Evolutionary conservation across 2,329 filamentous ascomycete genomes (phyloP).

Genomic region (Cercospora zeina): DNA sequence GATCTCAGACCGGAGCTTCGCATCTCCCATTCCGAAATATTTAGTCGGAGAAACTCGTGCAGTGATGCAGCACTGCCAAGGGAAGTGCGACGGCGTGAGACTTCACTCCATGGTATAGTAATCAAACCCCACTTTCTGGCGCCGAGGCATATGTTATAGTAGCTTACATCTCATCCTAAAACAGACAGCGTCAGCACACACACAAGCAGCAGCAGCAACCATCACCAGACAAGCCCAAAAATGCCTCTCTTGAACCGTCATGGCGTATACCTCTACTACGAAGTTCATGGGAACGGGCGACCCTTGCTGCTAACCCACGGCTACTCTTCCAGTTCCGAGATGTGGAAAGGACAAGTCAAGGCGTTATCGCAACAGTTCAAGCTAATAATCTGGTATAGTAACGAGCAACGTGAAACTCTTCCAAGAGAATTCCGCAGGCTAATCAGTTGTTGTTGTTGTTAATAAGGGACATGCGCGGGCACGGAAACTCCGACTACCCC

Average conservation of each 20-base stretch:
- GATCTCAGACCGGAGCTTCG: background rate
- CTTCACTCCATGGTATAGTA: background rate
- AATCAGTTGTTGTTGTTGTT: no score
- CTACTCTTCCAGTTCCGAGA: slow-evolving; percentile 35
- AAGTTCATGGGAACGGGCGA: slow-evolving; percentile 27
- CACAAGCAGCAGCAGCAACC: no score
- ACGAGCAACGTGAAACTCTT: background rate
- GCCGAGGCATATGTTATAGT: background rate
- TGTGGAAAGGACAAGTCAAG: slow-evolving; percentile 34
- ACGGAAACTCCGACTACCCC: slow-evolving; percentile 32
- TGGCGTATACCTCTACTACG: slow-evolving; percentile 33
- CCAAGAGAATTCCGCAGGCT: background rate
- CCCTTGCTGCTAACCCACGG: slow-evolving; percentile 35
- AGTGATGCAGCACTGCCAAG: background rate
- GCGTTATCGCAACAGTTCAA: slow-evolving; percentile 29
- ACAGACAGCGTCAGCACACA: no score
- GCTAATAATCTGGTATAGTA: slow-evolving; percentile 34
- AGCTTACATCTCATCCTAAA: no score
- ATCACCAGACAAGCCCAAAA: background rate
- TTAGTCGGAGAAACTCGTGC: background rate
- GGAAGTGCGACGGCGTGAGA: background rate
- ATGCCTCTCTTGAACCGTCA: slow-evolving; percentile 26
- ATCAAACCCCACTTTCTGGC: background rate
- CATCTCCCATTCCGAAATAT: background rate
- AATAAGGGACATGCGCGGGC: slow-evolving; percentile 35